Evolutionary conservation across 306 rosid species (phyloP), one percentile per base, ranked within the genome.

Genomic region (Geum urbanum): DNA sequence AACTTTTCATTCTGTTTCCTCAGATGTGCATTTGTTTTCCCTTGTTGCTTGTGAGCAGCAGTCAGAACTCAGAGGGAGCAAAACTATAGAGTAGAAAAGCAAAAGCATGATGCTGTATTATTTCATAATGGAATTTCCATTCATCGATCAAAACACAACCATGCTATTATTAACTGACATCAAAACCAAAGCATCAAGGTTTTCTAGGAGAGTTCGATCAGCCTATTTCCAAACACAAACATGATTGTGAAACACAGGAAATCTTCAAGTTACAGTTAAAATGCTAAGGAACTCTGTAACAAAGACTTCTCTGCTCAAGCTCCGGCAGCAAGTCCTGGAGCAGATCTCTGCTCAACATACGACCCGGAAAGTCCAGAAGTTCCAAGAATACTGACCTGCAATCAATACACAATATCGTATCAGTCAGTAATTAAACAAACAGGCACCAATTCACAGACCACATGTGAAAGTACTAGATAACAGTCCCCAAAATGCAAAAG

Each of bases 361-460:
- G 97, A 95, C 43, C 99, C 99, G 0, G 97, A 88, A 48, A 95
- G 96, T 71, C 97, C 99, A 20, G 97, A 95, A 64, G 99, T 95
- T 83, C 97, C 99, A 14, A 95, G 97, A 81, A 91, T 95, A 1
- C 95, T 68, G 70, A 95, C 86, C 96, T 95, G 92, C 81, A 74
- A 74, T 6, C 32, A 66, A 73, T 70, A 72, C 32, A 32, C 24
- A 41, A 75, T 19, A 54, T 70, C 63, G 54, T 49, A 72, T 81
- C 47, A 70, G 48, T 57, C 58, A 70, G 40, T 37, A 14, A 54
- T 22, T 72, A 63, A 35, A 40, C 5, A 57, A 6, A 52, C 6
- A 45, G 24, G 40, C 69, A 6, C 19, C 7, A 18, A 32, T 32
- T 58, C 64, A 58, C 19, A 32, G 40, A 8, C 62, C 40, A 12